Evolutionary conservation across 768 basidiomycete species (phyloP).

Genomic region (Hydnomerulius pinastri): DNA sequence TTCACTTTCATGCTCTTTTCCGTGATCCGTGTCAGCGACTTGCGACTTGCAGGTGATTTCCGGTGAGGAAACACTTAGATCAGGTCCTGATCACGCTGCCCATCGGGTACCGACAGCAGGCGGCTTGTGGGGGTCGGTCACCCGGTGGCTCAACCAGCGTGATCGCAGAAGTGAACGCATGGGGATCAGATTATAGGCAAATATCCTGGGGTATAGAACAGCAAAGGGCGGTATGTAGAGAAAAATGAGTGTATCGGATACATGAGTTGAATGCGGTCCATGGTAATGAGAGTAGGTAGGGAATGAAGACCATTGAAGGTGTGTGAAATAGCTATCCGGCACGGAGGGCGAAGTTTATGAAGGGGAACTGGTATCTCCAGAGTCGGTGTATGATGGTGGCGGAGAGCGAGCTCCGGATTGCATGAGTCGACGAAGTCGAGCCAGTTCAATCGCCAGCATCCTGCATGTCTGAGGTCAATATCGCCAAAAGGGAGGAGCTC

Average conservation of each 20-base stretch:
- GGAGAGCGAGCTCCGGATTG: slow-evolving; percentile 47
- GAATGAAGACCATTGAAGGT: slow-evolving; percentile 6
- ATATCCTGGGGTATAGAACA: slow-evolving; percentile 31
- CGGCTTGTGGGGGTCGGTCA: too few relatives aligned
- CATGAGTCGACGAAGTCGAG: slow-evolving; percentile 73
- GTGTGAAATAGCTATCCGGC: slow-evolving; percentile 1
- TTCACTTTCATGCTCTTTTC: too few relatives aligned
- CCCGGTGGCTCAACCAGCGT: too few relatives aligned
- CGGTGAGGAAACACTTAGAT: too few relatives aligned
- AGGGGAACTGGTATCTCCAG: slow-evolving; percentile 9
- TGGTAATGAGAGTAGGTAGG: slow-evolving; percentile 5
- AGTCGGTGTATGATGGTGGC: slow-evolving; percentile 14
- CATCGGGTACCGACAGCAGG: too few relatives aligned
- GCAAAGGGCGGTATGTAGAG: slow-evolving; percentile 20
- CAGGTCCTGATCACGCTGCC: too few relatives aligned
- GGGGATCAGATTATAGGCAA: slow-evolving; percentile 13
- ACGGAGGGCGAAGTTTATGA: slow-evolving; percentile 11
- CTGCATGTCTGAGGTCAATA: slow-evolving; percentile 34
- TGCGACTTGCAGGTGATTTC: background rate
- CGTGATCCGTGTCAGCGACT: too few relatives aligned
- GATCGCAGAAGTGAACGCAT: background rate
- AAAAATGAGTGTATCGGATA: slow-evolving; percentile 32
- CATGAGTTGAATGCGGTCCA: slow-evolving; percentile 33
- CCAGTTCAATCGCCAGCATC: slow-evolving; percentile 61
- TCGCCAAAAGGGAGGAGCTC: background rate